Conservation (phyloP, 2,329 filamentous ascomycete species). For the Penicillium olsonii region DNA sequence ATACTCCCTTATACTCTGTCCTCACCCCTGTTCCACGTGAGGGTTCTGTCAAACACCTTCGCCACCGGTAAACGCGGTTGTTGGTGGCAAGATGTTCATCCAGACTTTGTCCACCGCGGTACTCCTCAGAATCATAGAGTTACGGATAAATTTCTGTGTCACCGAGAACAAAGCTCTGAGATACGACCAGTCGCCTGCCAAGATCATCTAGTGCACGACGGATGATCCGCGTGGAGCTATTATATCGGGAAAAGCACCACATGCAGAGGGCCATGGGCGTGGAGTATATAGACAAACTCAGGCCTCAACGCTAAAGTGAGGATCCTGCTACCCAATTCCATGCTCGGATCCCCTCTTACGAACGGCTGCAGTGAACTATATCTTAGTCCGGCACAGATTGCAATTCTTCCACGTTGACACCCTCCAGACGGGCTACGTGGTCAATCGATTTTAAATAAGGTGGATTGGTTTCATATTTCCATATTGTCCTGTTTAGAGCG, state of each 20-base stretch:
- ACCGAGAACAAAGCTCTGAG: slow-evolving; percentile 1
- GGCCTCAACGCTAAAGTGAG: slow-evolving; percentile 1
- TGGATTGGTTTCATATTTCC: slow-evolving; percentile 9
- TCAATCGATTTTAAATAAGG: slow-evolving; percentile 9
- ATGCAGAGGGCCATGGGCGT: no score
- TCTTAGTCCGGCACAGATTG: slow-evolving; percentile 3
- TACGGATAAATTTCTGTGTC: background rate
- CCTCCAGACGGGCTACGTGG: slow-evolving; percentile 18
- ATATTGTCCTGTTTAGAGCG: background rate
- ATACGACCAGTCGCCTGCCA: slow-evolving; percentile 18
- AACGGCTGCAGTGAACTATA: background rate
- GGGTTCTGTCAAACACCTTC: background rate
- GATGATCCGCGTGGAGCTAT: slow-evolving; percentile 20
- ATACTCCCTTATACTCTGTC: no score
- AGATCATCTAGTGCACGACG: slow-evolving; percentile 8
- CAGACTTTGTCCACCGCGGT: slow-evolving; percentile 5
- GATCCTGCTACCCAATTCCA: slow-evolving; percentile 13
- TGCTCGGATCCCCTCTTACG: background rate
- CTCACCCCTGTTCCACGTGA: background rate
- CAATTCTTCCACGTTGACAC: slow-evolving; percentile 9
- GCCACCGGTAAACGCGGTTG: background rate
- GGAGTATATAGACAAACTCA: no score
- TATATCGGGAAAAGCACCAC: slow-evolving; percentile 3
- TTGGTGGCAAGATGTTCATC: slow-evolving; percentile 11
- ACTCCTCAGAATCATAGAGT: slow-evolving; percentile 2